Percentiles rank a stretch among this genome's conserved stretches.
phyloP scores from a whole-genome alignment of 139 green algal genomes.

The Chlamydomonas sphaeroides region DNA sequence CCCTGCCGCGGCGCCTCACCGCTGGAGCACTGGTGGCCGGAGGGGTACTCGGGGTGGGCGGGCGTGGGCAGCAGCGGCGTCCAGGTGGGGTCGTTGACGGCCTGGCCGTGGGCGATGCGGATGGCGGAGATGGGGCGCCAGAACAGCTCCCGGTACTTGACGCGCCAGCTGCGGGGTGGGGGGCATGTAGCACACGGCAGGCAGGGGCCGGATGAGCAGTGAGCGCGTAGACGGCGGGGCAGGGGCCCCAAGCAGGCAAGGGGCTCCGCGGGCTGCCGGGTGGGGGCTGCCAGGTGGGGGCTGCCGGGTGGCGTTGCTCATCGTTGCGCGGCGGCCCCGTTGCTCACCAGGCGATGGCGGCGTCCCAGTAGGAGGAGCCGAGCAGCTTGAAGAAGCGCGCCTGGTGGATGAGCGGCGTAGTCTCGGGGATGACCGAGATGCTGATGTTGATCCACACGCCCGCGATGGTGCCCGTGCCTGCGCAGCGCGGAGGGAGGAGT shows the following conservation, averaged over 20 bases:
- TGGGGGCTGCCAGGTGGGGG: too few species aligned
- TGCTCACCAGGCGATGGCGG: conserved; percentile 26
- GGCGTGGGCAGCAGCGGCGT: conserved; percentile 43
- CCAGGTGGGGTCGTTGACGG: conserved; percentile 32
- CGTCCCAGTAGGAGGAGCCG: conserved; percentile 10
- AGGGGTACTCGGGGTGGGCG: conserved; percentile 53
- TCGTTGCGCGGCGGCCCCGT: too few species aligned
- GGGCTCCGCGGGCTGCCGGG: too few species aligned
- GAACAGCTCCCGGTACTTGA: conserved; percentile 45
- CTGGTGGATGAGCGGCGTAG: conserved; percentile 1
- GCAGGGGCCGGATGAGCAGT: too few species aligned
- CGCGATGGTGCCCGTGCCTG: conserved; percentile 29
- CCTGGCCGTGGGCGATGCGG: conserved; percentile 19
- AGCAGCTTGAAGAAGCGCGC: conserved; percentile 27
- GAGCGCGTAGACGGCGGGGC: too few species aligned
- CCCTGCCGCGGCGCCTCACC: too few species aligned
- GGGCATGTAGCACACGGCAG: conserved; percentile 3
- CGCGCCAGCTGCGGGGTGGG: conserved; percentile 17
- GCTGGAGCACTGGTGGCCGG: conserved; percentile 29
- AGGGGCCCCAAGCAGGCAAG: too few species aligned
- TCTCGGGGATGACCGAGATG: background rate
- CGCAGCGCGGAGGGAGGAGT: too few species aligned
- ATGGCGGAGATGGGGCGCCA: conserved; percentile 57
- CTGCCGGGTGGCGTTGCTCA: too few species aligned
- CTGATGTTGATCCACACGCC: background rate